phyloP scores from a whole-genome alignment of 257 asterid species.

The Nicotiana undulata region DNA sequence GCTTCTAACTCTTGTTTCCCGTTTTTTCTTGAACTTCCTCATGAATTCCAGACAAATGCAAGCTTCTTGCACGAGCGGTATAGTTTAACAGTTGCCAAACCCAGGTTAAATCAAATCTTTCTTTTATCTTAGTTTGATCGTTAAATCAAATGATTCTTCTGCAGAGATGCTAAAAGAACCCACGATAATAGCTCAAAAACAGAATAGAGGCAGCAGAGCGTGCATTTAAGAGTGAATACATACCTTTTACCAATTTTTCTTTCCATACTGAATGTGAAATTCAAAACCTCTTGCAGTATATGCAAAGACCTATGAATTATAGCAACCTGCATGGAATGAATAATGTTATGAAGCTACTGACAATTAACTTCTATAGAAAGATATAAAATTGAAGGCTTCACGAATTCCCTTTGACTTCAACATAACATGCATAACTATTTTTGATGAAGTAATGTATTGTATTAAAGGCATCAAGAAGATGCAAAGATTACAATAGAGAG shows the following conservation, averaged over 20 bases:
- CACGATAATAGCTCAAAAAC: not conserved
- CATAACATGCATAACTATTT: too few species aligned
- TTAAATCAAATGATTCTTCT: not conserved
- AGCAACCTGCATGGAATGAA: slow-evolving; percentile 45
- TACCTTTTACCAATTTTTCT: slow-evolving; percentile 45
- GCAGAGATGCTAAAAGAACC: not conserved
- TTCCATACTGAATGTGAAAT: slow-evolving; percentile 37
- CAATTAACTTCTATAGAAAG: not conserved
- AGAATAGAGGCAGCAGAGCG: slow-evolving; percentile 3
- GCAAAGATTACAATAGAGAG: too few species aligned
- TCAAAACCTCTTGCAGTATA: slow-evolving; percentile 50
- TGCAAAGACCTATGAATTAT: slow-evolving; percentile 62
- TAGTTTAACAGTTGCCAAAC: not conserved
- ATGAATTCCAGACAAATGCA: not conserved
- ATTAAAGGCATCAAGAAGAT: too few species aligned
- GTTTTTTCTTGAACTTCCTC: not conserved
- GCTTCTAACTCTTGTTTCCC: not conserved
- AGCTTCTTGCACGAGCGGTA: not conserved
- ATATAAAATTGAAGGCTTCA: not conserved
- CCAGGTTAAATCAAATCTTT: not conserved
- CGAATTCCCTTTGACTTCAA: not conserved
- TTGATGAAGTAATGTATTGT: too few species aligned
- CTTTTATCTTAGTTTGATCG: too few species aligned
- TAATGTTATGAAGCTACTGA: not conserved
- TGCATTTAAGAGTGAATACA: slow-evolving; percentile 13